These are phyloP conservation scores for Penicillium pancosmium DNA, from an alignment of 495 filamentous ascomycete genomes.

Conservation along the genomic window DNA sequence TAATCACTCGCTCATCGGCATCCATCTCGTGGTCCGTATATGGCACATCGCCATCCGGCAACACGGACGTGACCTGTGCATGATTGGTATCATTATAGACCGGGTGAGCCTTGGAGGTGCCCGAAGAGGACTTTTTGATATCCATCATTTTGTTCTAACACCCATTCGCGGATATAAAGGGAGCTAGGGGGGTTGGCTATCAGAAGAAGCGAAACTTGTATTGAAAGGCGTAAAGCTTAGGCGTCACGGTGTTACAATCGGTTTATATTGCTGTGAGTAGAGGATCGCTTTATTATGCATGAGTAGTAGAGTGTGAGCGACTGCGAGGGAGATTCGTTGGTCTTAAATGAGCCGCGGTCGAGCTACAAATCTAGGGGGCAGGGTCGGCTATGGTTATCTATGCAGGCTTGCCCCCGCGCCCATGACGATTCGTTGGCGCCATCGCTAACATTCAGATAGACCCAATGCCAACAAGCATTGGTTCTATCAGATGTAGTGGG, in stretches of 20 bases:
- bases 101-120: conserved; percentile 17
- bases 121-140: conserved; percentile 18
- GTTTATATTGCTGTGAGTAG: background rate
- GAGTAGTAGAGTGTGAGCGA: background rate
- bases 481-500: conserved; percentile 5
- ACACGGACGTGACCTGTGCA: conserved; percentile 68
- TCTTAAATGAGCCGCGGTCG: conserved; percentile 2
- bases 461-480: conserved; percentile 5
- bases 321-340: background rate
- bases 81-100: conserved; percentile 41
- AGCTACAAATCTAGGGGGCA: background rate
- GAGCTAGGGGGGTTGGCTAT: background rate
- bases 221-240: background rate
- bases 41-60: conserved; percentile 66
- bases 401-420: conserved; percentile 8
- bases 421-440: conserved; percentile 5
- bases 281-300: background rate
- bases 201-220: background rate
- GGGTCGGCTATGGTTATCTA: conserved; percentile 22
- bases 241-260: background rate
- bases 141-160: conserved; percentile 9
- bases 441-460: conserved; percentile 8
- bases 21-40: conserved; percentile 52
- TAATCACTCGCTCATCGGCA: conserved; percentile 70
- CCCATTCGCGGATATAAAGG: conserved; percentile 1